Conservation (phyloP, 2,329 filamentous ascomycete genomes). For the Tolypocladium paradoxum region DNA sequence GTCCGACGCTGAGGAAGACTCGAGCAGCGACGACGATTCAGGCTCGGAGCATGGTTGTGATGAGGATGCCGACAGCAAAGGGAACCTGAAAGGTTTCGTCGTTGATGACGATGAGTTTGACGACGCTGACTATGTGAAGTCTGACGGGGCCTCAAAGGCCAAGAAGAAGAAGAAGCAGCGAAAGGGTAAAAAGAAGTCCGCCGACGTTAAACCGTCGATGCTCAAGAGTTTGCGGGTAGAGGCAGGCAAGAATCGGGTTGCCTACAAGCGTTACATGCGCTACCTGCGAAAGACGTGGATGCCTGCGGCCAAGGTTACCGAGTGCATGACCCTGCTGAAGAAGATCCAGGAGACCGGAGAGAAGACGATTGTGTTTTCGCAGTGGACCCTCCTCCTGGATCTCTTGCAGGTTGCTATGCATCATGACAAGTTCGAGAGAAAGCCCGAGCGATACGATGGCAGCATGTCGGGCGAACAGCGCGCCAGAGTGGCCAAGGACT, state of each 20-base stretch:
- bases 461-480: constrained; percentile 61
- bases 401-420: constrained; percentile 64
- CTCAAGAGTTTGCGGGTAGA: constrained; percentile 58
- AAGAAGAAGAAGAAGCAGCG: constrained; percentile 17
- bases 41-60: background rate
- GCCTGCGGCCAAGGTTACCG: constrained; percentile 73
- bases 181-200: constrained; percentile 29
- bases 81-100: constrained; percentile 22
- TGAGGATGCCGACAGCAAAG: constrained; percentile 11
- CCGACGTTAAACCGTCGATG: constrained; percentile 38
- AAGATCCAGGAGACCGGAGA: constrained; percentile 51
- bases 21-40: constrained; percentile 1
- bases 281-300: constrained; percentile 60
- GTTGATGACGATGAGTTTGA: constrained; percentile 21
- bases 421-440: constrained; percentile 47
- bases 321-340: constrained; percentile 62
- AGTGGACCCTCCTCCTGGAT: constrained; percentile 67
- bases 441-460: constrained; percentile 67
- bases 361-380: constrained; percentile 67
- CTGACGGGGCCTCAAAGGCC: constrained; percentile 18
- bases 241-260: constrained; percentile 49
- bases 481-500: constrained; percentile 54
- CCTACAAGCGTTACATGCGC: constrained; percentile 58
- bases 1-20: constrained; percentile 23
- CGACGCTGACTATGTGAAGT: constrained; percentile 32